These are phyloP conservation scores for Auxenochlorella pyrenoidosa DNA, from an alignment of 139 green algal species.

Conservation along the genomic window DNA sequence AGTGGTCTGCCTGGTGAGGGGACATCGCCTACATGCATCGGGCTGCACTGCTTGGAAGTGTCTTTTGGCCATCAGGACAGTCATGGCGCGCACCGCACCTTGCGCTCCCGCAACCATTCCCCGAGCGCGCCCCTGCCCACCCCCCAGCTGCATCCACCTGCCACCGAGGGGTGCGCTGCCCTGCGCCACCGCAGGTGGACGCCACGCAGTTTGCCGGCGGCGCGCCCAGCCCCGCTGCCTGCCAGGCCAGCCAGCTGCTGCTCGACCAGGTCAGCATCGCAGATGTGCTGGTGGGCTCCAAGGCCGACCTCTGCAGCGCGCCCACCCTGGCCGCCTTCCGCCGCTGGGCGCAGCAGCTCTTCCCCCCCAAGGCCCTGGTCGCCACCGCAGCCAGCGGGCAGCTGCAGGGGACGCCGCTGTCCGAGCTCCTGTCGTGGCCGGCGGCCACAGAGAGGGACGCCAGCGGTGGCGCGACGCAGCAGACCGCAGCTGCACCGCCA, in stretches of 20 bases:
- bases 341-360: slow-evolving; percentile 44
- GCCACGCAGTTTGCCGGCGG: slow-evolving; percentile 28
- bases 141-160: neutral
- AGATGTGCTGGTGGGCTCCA: slow-evolving; percentile 65
- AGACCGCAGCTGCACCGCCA: neutral
- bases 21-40: too few relatives aligned
- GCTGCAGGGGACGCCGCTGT: neutral
- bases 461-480: neutral
- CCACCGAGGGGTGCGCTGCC: neutral
- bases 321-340: slow-evolving; percentile 33
- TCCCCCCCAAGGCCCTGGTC: slow-evolving; percentile 60
- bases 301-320: slow-evolving; percentile 52
- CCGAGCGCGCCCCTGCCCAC: neutral
- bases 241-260: slow-evolving; percentile 6
- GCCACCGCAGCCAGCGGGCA: neutral
- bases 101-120: too few relatives aligned
- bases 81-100: neutral
- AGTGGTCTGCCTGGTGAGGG: slow-evolving; percentile 65
- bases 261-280: slow-evolving; percentile 59
- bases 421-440: neutral
- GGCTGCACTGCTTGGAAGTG: neutral
- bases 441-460: neutral
- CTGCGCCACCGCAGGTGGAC: neutral
- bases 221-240: neutral
- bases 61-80: neutral